Percentiles rank a stretch among this genome's conserved stretches.
These are phyloP conservation scores for Atkinsonella hypoxylon DNA, from an alignment of 2,329 filamentous ascomycete species.

Conservation along the genomic window DNA sequence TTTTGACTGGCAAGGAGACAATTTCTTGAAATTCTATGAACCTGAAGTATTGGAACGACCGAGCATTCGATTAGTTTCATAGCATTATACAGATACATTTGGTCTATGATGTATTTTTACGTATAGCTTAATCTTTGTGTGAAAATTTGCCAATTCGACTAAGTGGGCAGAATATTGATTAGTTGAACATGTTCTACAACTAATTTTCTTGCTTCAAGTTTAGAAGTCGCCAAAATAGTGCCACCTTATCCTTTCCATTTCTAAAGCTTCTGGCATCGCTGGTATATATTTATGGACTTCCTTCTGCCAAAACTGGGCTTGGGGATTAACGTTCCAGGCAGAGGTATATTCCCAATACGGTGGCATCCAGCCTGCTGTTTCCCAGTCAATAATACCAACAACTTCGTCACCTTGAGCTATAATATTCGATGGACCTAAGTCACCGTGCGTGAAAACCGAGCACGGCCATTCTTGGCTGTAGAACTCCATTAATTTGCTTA, in stretches of 20 bases:
- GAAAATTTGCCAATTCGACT: too few relatives aligned
- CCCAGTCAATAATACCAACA: constrained; percentile 30
- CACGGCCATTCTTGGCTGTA: constrained; percentile 23
- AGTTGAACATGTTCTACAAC: too few relatives aligned
- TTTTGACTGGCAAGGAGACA: not conserved
- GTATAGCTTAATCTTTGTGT: too few relatives aligned
- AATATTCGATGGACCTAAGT: constrained; percentile 34
- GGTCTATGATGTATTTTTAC: too few relatives aligned
- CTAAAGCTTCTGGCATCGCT: constrained; percentile 7
- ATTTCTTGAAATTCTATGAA: not conserved
- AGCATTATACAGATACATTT: too few relatives aligned
- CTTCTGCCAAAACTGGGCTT: constrained; percentile 12
- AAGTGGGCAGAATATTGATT: too few relatives aligned
- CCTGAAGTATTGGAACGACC: too few relatives aligned
- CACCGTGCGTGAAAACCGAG: constrained; percentile 33
- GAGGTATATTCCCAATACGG: constrained; percentile 23
- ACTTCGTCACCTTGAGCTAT: constrained; percentile 27
- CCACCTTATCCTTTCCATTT: constrained; percentile 11
- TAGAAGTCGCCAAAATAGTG: constrained; percentile 10
- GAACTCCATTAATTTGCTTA: constrained; percentile 20
- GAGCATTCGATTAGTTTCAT: too few relatives aligned
- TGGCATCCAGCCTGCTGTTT: constrained; percentile 21
- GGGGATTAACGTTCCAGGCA: constrained; percentile 9
- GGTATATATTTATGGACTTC: constrained; percentile 10
- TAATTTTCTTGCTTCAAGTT: too few relatives aligned